Evolutionary conservation across 2,329 filamentous ascomycete genomes (phyloP).

Genomic region (Xylaria sp.): DNA sequence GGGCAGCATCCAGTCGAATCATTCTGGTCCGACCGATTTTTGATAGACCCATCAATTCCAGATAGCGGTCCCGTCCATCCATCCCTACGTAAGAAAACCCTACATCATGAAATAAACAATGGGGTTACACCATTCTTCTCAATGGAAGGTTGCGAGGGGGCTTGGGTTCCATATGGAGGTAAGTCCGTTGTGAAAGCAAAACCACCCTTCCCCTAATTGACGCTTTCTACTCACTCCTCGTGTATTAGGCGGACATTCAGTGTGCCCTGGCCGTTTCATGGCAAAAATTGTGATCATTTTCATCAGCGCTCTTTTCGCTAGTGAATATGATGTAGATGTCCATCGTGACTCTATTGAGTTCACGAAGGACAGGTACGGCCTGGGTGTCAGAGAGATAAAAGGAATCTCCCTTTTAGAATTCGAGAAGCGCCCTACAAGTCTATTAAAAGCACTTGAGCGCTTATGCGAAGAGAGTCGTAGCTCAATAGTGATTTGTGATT

Average conservation of each 20-base stretch:
- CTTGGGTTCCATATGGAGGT: slow-evolving; percentile 23
- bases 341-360: not conserved
- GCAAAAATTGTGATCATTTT: slow-evolving; percentile 11
- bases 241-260: not conserved
- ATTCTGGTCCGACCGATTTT: slow-evolving; percentile 29
- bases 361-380: not conserved
- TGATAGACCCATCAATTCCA: slow-evolving; percentile 19
- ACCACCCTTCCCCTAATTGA: too few species aligned
- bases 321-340: slow-evolving; percentile 7
- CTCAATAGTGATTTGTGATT: not conserved
- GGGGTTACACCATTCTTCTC: not conserved
- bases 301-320: not conserved
- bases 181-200: not conserved
- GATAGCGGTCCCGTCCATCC: slow-evolving; percentile 7
- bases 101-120: not conserved
- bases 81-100: not conserved
- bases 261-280: slow-evolving; percentile 17
- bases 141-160: slow-evolving; percentile 1
- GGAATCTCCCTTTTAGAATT: not conserved
- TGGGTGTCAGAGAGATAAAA: not conserved
- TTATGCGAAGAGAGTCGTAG: not conserved
- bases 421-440: not conserved
- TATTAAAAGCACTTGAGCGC: too few species aligned
- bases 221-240: too few species aligned
- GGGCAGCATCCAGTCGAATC: slow-evolving; percentile 10